Evolutionary conservation across 495 filamentous ascomycete genomes (phyloP), one percentile per base, ranked within the genome.

Genomic region (Penicillium angulare): DNA sequence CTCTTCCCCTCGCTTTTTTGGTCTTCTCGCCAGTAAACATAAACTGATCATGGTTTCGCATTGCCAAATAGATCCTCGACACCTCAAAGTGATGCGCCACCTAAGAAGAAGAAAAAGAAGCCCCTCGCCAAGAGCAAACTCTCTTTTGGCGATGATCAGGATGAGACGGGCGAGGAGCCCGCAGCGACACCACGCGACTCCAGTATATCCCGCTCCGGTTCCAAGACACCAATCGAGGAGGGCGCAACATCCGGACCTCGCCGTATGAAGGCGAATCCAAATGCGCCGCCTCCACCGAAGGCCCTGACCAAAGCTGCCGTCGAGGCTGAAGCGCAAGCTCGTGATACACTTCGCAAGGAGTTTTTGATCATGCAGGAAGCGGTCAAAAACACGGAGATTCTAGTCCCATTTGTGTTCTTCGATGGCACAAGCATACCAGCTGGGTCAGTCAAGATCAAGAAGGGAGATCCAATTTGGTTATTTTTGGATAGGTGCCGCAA

Each of bases 401-500:
- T 86, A 33, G 89, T 98, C 3, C 93, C 93, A 0, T 98, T 98
- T 68, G 90, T 97, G 18, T 97, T 98, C 63, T 97, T 96, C 68
- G 95, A 98, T 50, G 93, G 93, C n/a, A 95, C 90, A 3, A 92
- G 93, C 66, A 91, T 89, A n/a, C 85, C 91, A 1, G 85, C 88
- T 21, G 87, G 95, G 17, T 73, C 78, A 16, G 92, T 85, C 61
- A 83, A 82, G 54, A 83, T 97, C 43, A 97, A 90, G 71, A 98
- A 98, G 62, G 93, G 93, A 0, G 92, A 97, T 56, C 83, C 79
- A 42, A 74, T 93, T 13, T 97, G 92, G 92, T 60, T 96, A 10
- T 96, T 97, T 52, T 73, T 98, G 3, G 93, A 97, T 64, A 83
- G 88, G 55, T 91, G 89, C 54, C 75, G 91, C 47, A 96, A 96